Evolutionary conservation across 2,329 filamentous ascomycete species (phyloP).

Genomic region (Lachnellula hyalina): DNA sequence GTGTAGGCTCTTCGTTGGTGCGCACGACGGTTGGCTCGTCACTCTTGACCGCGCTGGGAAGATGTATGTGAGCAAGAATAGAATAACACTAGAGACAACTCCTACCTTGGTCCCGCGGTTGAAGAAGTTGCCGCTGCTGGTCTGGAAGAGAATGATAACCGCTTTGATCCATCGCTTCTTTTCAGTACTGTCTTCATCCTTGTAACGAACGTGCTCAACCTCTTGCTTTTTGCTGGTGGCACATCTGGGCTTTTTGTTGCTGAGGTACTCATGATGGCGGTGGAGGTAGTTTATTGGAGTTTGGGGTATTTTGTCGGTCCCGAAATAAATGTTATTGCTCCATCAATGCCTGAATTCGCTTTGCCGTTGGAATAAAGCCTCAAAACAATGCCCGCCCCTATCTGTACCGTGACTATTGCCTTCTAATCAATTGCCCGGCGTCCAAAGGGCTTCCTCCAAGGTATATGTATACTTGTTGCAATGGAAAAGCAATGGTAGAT

Average conservation of each 20-base stretch:
- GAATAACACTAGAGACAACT: neutral
- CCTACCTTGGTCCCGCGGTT: slow-evolving; percentile 21
- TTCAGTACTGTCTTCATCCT: slow-evolving; percentile 29
- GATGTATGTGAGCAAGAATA: slow-evolving; percentile 4
- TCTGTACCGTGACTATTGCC: neutral
- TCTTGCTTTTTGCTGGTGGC: slow-evolving; percentile 23
- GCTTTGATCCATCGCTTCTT: slow-evolving; percentile 24
- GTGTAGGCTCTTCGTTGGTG: slow-evolving; percentile 6
- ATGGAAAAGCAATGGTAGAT: neutral
- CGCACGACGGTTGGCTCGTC: neutral
- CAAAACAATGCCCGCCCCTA: neutral
- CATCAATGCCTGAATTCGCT: neutral
- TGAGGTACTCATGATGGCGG: slow-evolving; percentile 22
- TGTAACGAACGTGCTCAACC: slow-evolving; percentile 21
- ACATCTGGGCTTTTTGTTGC: slow-evolving; percentile 15
- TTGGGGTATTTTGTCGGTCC: neutral
- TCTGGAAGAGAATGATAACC: slow-evolving; percentile 20
- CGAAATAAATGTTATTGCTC: neutral
- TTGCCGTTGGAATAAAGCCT: neutral
- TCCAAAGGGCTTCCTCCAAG: neutral
- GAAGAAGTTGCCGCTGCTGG: slow-evolving; percentile 1
- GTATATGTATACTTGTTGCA: neutral
- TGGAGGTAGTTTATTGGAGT: neutral
- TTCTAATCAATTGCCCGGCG: neutral
- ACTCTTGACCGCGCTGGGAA: slow-evolving; percentile 8